Conservation (phyloP, 345 rosid species). For the Ricinus communis region DNA sequence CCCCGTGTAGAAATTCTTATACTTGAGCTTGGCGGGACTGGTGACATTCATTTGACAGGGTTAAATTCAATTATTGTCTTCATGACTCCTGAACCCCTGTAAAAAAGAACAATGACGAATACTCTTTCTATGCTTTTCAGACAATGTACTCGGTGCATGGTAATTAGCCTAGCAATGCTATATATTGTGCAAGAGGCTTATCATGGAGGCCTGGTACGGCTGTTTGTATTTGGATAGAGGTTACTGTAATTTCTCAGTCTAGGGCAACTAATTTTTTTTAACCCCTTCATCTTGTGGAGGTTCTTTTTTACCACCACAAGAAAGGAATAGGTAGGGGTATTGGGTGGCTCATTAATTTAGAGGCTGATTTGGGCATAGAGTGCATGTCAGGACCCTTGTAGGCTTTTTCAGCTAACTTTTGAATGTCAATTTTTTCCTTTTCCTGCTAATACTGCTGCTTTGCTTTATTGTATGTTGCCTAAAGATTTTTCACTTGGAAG, state of each 20-base stretch:
- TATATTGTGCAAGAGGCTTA: background rate
- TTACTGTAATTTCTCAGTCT: background rate
- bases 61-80: background rate
- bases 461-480: background rate
- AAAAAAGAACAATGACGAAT: background rate
- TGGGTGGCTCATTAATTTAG: conserved; percentile 3
- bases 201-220: conserved; percentile 2
- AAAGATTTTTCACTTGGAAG: background rate
- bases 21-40: background rate
- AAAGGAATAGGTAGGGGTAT: background rate
- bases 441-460: background rate
- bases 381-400: background rate
- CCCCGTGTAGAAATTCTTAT: too few species aligned
- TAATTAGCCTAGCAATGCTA: background rate
- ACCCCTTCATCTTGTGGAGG: conserved; percentile 8
- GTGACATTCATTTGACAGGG: background rate
- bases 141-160: background rate
- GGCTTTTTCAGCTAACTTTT: background rate
- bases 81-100: background rate
- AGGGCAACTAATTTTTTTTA: conserved; percentile 4
- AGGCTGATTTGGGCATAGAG: background rate
- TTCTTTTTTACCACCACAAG: conserved; percentile 10
- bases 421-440: background rate
- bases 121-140: conserved; percentile 4
- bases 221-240: background rate